Percentiles rank a stretch among this genome's conserved stretches.
phyloP scores from a whole-genome alignment of 1,284 basidiomycete genomes.

The Ceratobasidium sp. region DNA sequence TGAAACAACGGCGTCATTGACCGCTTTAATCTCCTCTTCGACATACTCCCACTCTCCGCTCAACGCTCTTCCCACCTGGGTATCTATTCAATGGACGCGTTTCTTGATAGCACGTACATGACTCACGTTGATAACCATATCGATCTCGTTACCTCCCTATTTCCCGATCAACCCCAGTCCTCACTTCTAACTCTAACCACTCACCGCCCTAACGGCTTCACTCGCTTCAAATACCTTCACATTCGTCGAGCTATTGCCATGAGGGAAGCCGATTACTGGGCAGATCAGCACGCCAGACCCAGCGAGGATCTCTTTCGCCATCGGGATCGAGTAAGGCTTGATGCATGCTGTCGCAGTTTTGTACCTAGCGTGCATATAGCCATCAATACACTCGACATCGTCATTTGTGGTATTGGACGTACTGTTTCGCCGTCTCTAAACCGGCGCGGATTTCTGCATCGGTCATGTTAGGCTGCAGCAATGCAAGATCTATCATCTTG shows the following conservation, averaged over 20 bases:
- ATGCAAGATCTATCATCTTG: conserved; percentile 45
- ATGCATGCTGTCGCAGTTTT: conserved; percentile 45
- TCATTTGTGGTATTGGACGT: background rate
- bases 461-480: conserved; percentile 46
- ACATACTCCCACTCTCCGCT: conserved; percentile 45
- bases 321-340: conserved; percentile 44
- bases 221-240: conserved; percentile 42
- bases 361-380: conserved; percentile 37
- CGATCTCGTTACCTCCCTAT: conserved; percentile 44
- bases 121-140: conserved; percentile 45
- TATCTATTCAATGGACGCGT: background rate
- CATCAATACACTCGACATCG: background rate
- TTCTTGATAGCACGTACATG: background rate
- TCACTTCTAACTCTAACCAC: background rate
- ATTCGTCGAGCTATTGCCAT: conserved; percentile 44
- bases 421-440: conserved; percentile 42
- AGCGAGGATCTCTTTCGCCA: conserved; percentile 42
- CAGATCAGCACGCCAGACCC: conserved; percentile 43
- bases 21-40: conserved; percentile 44
- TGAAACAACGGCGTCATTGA: conserved; percentile 44
- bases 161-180: background rate
- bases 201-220: conserved; percentile 40
- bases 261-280: conserved; percentile 45
- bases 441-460: conserved; percentile 44
- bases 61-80: conserved; percentile 43